Base-by-base conservation (phyloP, 1,284 basidiomycete species). In the Neolentinus lepideus region DNA sequence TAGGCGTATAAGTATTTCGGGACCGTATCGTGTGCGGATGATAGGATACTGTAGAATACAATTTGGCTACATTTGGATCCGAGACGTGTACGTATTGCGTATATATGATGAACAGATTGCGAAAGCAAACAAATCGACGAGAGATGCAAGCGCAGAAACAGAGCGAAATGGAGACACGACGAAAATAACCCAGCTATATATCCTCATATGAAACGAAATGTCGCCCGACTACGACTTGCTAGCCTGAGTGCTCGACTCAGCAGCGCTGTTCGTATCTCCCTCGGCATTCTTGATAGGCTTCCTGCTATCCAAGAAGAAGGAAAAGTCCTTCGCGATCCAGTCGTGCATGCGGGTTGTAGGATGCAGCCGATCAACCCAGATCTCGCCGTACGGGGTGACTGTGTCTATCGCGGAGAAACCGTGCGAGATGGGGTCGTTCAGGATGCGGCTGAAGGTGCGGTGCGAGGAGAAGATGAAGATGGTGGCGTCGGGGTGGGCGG, bases 331-430 rank as follows among this genome's bases (percentile, higher is more conserved):
- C 24, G 47, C 47, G 47, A 50, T 26, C 47, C 47, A 50, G 27
- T 50, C 47, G 27, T 50, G 47, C 21, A 50, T 50, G 14, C 47
- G 47, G 9, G 14, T 25, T 0, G 75, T 77, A 1, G 76, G 76
- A 62, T 80, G 79, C 27, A 81, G 58, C 19, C 67, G 62, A 59
- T 84, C 81, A n/a, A 71, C 60, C 82, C 82, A 85, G 12, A 84
- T 72, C 0, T 63, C 62, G n/a, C 77, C 75, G 0, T 24, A 50
- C 4, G 47, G 64, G 64, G 38, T 59, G 16, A 60, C 63, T 64
- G 24, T 66, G 50, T 52, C 66, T 48, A 62, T 78, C 70, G 59
- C 58, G 1, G 62, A 50, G 56, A 84, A 78, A 0, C 76, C 77
- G 57, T 76, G 71, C 0, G 63, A 61, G 2, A 58, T 61, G 1